Evolutionary conservation across 495 filamentous ascomycete genomes (phyloP), one percentile per base, ranked within the genome.

Genomic region (Penicillium lagena): DNA sequence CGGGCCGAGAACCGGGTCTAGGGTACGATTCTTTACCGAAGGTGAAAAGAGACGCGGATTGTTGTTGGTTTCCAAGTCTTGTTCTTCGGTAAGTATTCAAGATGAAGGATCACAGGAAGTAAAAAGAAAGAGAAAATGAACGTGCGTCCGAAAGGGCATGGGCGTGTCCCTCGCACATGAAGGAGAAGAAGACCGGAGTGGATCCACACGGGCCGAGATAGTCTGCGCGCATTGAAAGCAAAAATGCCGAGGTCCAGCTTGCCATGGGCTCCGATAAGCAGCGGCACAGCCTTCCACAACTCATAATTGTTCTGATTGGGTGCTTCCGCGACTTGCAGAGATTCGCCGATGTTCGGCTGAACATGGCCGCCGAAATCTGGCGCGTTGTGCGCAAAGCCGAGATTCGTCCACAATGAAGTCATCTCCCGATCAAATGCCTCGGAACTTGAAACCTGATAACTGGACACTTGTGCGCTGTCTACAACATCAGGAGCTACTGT

Each of bases 201-300:
- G 65, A 65, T 58, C 63, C 59, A 49, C 22, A 22, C 62, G 56
- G 56, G 45, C 45, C 50, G 54, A 64, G 55, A 58, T 54, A 59
- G 35, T 42, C 42, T 43, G 45, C 45, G 52, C 41, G 43, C 41
- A 50, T 47, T 56, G 43, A 36, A 45, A 47, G 42, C 48, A 59
- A 49, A 45, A 42, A 63, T 54, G 63, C 64, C 64, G 64, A 66
- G 63, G 63, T 66, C 49, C 49, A 43, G 59, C 54, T 44, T 42
- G 49, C 32, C 43, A 22, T 22, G 22, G 22, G 22, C 22, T 22
- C 22, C 22, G 22, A 22, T 22, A 22, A 22, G 22, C 22, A 22
- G 22, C 4, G 22, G 6, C 6, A 22, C 22, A 6, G 22, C 22
- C 22, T 22, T 22, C 22, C 22, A 22, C 22, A 4, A 22, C 6